Percentiles rank a stretch among this genome's conserved stretches.
Conservation (phyloP, 345 rosid genomes). For the Sisymbrium irio region DNA sequence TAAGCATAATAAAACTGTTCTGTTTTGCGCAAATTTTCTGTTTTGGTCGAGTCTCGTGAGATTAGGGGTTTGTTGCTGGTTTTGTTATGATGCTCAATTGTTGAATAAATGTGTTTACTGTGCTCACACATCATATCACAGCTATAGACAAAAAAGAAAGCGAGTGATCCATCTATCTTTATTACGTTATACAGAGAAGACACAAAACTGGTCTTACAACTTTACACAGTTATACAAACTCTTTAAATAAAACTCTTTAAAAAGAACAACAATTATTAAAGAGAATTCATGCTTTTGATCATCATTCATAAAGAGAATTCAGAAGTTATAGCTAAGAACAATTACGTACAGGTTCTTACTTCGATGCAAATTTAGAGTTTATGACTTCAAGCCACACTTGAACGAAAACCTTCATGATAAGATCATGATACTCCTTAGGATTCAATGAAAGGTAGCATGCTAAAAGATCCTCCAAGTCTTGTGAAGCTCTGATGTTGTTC, state of each 20-base stretch:
- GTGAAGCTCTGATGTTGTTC: constrained; percentile 52
- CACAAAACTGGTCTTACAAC: not conserved
- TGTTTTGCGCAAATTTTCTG: not conserved
- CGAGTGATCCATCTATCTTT: not conserved
- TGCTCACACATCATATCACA: not conserved
- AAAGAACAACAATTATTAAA: not conserved
- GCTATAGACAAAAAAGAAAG: not conserved
- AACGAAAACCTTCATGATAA: constrained; percentile 70
- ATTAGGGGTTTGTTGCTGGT: not conserved
- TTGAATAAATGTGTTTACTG: not conserved
- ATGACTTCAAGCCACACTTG: constrained; percentile 55
- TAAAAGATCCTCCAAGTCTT: constrained; percentile 76
- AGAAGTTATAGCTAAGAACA: not conserved
- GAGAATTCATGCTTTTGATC: not conserved
- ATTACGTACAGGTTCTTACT: not conserved
- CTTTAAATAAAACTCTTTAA: not conserved
- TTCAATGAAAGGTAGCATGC: constrained; percentile 74
- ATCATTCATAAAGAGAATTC: not conserved
- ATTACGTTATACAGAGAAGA: not conserved
- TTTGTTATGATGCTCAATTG: not conserved
- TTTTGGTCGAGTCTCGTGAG: not conserved
- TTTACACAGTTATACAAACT: not conserved
- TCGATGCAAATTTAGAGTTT: not conserved
- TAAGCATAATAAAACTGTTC: not conserved
- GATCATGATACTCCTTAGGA: constrained; percentile 57